A percentile compares a stretch with the other conserved stretches of the same genome.
phyloP scores from a whole-genome alignment of 2,329 filamentous ascomycete genomes.

The Botryotinia convoluta region DNA sequence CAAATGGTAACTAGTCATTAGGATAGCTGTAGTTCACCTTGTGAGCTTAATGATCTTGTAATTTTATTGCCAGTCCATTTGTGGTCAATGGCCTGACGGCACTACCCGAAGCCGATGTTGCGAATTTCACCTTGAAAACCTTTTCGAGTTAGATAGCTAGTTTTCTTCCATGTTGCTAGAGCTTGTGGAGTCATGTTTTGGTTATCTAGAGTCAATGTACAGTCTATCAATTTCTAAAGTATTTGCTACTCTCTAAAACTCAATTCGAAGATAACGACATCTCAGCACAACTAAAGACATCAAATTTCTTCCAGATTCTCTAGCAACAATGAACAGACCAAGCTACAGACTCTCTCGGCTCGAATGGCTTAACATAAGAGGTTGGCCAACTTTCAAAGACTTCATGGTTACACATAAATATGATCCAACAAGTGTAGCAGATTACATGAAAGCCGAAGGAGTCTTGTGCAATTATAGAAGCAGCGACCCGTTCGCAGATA shows the following conservation, averaged over 20 bases:
- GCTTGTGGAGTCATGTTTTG: not conserved
- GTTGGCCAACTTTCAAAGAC: not conserved
- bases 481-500: slow-evolving; percentile 2
- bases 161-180: not conserved
- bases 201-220: no score
- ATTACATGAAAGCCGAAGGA: slow-evolving; percentile 2
- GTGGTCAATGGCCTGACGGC: not conserved
- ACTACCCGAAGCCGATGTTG: not conserved
- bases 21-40: not conserved
- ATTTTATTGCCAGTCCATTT: not conserved
- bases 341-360: not conserved
- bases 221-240: no score
- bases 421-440: not conserved
- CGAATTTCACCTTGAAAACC: not conserved
- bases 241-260: not conserved
- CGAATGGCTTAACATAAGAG: slow-evolving; percentile 3
- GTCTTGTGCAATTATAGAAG: not conserved
- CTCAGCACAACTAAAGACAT: not conserved
- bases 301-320: not conserved
- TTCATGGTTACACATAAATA: not conserved
- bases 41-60: not conserved
- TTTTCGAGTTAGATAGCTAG: not conserved
- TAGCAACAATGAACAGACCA: not conserved
- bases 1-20: not conserved
- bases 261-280: not conserved